Evolutionary conservation across 2,329 filamentous ascomycete genomes (phyloP).

Genomic region (Pseudocercospora eumusae): DNA sequence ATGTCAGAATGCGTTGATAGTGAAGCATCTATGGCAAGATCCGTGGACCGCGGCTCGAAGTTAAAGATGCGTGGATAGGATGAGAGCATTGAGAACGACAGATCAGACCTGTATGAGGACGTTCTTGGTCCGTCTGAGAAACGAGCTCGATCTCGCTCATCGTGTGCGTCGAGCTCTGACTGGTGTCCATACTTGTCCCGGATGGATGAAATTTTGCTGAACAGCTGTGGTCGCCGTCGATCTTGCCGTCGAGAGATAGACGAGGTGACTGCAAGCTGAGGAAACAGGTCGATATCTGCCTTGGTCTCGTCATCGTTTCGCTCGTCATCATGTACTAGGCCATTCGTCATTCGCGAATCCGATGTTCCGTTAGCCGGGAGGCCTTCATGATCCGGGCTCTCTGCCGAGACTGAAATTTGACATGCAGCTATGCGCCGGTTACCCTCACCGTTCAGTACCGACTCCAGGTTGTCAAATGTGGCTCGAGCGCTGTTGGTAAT

Average conservation of each 20-base stretch:
- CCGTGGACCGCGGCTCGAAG: slow-evolving; percentile 42
- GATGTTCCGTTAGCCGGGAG: slow-evolving; percentile 34
- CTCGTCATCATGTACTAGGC: slow-evolving; percentile 30
- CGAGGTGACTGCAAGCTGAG: slow-evolving; percentile 17
- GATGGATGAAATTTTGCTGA: slow-evolving; percentile 44
- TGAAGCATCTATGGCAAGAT: slow-evolving; percentile 52
- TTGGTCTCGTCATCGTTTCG: slow-evolving; percentile 16
- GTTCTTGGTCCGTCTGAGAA: slow-evolving; percentile 35
- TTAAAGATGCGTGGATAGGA: slow-evolving; percentile 80
- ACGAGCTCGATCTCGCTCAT: slow-evolving; percentile 39
- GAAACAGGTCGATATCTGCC: slow-evolving; percentile 37
- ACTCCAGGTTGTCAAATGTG: slow-evolving; percentile 64
- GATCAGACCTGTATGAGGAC: slow-evolving; percentile 45
- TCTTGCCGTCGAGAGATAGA: slow-evolving; percentile 24
- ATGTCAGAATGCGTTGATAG: slow-evolving; percentile 75
- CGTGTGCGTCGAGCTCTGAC: slow-evolving; percentile 37
- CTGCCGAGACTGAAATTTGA: slow-evolving; percentile 62
- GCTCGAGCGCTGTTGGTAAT: slow-evolving; percentile 47
- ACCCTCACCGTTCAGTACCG: slow-evolving; percentile 71
- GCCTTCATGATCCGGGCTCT: slow-evolving; percentile 36
- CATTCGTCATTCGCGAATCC: slow-evolving; percentile 39
- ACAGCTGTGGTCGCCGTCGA: slow-evolving; percentile 38
- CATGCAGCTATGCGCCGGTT: slow-evolving; percentile 77
- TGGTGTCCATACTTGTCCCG: slow-evolving; percentile 44
- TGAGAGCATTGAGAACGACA: slow-evolving; percentile 75